Percentiles rank a stretch among this genome's conserved stretches.
These are phyloP conservation scores for Erysimum pusillum DNA, from an alignment of 441 rosid genomes.

Conservation along the genomic window DNA sequence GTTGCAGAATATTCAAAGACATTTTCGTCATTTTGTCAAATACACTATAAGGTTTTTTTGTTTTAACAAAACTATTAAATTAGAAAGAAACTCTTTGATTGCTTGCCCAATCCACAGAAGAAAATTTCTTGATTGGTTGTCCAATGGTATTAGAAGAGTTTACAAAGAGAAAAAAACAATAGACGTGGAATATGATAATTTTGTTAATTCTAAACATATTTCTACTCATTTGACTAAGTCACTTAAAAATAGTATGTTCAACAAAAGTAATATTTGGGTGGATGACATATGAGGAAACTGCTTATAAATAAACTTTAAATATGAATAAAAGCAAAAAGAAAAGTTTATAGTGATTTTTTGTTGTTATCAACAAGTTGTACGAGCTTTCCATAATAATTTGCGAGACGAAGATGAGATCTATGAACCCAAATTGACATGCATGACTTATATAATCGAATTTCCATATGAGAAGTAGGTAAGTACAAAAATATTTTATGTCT, in stretches of 20 bases:
- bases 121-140: too few species aligned
- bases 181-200: too few species aligned
- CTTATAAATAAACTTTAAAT: constrained; percentile 2
- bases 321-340: neutral
- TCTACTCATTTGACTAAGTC: neutral
- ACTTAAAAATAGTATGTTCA: neutral
- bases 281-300: neutral
- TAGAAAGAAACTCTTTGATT: too few species aligned
- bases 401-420: neutral
- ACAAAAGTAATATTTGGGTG: neutral
- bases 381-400: neutral
- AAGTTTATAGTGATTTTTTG: neutral
- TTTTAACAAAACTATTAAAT: too few species aligned
- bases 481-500: neutral
- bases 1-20: too few species aligned
- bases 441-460: neutral
- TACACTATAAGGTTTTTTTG: too few species aligned
- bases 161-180: too few species aligned
- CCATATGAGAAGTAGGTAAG: neutral
- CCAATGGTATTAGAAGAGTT: too few species aligned
- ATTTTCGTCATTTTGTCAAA: too few species aligned
- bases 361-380: neutral
- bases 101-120: too few species aligned
- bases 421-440: neutral
- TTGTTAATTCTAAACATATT: neutral